Base-by-base conservation (phyloP, 352 stramenopile genomes). In the Blastocystis sp. region DNA sequence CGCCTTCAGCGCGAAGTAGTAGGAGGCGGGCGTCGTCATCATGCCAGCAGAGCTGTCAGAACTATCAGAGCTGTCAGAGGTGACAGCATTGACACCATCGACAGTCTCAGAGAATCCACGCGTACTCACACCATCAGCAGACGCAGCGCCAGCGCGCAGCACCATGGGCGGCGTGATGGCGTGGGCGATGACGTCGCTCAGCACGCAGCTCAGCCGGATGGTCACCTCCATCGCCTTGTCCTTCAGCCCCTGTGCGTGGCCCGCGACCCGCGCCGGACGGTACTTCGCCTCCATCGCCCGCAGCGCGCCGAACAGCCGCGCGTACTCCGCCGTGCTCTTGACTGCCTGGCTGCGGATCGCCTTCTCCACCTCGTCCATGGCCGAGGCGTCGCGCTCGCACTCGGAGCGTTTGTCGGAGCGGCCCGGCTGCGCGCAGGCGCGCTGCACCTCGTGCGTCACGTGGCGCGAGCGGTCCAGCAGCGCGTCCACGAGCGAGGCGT, bases 221-320 rank as follows among this genome's bases (percentile, higher is more conserved):
- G 52, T 81, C 11, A 81, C 19, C 48, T 81, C 71, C 71, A 81
- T 81, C 53, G 65, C 71, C 34, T 40, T 14, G 1, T 41, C 71
- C n/a, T 62, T 67, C 43, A 52, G 60, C 71, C 38, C 2, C 34
- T 21, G 19, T 1, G 38, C 17, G 14, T n/a, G 10, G 3, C 14
- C n/a, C 2, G 3, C 3, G 21, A 4, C 1, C 38, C 19, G 2
- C 2, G 3, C 38, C 3, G 64, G 23, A 40, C 34, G 64, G 45
- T 71, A 71, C 14, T 40, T 45, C 14, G 21, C 9, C 45, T 71
- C 64, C 19, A 71, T 23, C 19, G 45, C 38, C 14, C n/a, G 64
- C 14, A 71, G 64, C 19, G 17, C 19, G 45, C 45, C 14, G 45
- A 40, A 71, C 14, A 40, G 45, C 10, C 23, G 64, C 3, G 64